phyloP scores from a whole-genome alignment of 1,139 yeast genomes.

The Taiozyma sp. region DNA sequence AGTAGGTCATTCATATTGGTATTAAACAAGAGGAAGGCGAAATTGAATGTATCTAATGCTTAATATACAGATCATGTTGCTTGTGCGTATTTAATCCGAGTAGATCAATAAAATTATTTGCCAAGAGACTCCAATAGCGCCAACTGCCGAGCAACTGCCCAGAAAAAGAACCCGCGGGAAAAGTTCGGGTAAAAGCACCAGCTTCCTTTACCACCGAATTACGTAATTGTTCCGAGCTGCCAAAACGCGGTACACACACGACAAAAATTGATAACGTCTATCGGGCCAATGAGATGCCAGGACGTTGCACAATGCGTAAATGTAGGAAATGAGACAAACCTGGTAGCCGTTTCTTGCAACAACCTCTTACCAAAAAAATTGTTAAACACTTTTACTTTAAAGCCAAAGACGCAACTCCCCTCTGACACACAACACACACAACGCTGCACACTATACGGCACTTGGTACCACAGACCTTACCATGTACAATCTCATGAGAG shows the following conservation, averaged over 20 bases:
- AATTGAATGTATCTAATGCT: no score
- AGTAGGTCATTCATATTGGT: no score
- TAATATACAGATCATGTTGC: no score
- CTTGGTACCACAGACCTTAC: not conserved
- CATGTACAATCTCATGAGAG: slow-evolving; percentile 7
- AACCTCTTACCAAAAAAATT: no score
- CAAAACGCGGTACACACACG: not conserved
- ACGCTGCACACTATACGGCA: no score
- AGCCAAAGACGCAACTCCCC: not conserved
- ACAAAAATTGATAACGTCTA: not conserved
- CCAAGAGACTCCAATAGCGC: no score
- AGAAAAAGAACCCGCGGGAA: not conserved
- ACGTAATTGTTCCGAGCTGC: not conserved
- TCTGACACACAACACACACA: not conserved
- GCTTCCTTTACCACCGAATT: not conserved
- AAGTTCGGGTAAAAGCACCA: not conserved
- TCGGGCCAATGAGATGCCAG: not conserved
- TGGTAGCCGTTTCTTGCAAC: not conserved
- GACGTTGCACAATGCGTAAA: not conserved
- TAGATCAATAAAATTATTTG: no score
- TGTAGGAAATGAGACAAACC: not conserved
- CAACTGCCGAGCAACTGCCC: no score
- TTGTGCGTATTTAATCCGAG: no score
- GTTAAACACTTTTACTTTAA: no score
- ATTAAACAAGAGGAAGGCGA: no score